Conservation (phyloP, 2,329 filamentous ascomycete species). For the Clathrospora elynae region DNA sequence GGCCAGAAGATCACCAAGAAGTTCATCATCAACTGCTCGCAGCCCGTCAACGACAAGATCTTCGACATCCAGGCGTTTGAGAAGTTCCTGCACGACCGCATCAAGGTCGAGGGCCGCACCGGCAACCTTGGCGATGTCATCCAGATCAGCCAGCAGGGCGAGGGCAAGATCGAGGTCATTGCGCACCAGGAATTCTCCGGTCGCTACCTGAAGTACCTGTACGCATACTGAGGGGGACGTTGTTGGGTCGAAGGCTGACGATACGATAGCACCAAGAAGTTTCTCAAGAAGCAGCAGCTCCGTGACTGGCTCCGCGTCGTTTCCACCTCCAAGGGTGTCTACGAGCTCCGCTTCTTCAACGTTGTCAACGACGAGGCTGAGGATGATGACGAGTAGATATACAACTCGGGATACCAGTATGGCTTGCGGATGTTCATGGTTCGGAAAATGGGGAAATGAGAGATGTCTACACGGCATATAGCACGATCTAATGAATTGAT, state of each 20-base stretch:
- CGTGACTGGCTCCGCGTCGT: slow-evolving; percentile 99
- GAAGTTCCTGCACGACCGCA: slow-evolving; percentile 99
- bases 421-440: slow-evolving; percentile 26
- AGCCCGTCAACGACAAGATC: slow-evolving; percentile 99
- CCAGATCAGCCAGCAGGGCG: slow-evolving; percentile 85
- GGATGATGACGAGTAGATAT: slow-evolving; percentile 93
- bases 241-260: slow-evolving; percentile 1
- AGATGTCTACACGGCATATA: slow-evolving; percentile 34
- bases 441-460: slow-evolving; percentile 26
- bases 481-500: slow-evolving; percentile 40
- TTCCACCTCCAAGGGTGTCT: slow-evolving; percentile 95
- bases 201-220: slow-evolving; percentile 99
- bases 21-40: slow-evolving; percentile 99
- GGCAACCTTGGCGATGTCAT: slow-evolving; percentile 96
- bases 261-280: slow-evolving; percentile 92
- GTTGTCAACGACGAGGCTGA: slow-evolving; percentile 98
- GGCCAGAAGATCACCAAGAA: slow-evolving; percentile 82
- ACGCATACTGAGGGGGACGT: slow-evolving; percentile 51
- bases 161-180: slow-evolving; percentile 98
- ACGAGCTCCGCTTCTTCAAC: slow-evolving; percentile 99
- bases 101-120: slow-evolving; percentile 99
- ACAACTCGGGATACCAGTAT: slow-evolving; percentile 18
- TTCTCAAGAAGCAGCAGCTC: slow-evolving; percentile 99
- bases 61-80: slow-evolving; percentile 98
- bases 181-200: slow-evolving; percentile 98